Evolutionary conservation across 2,329 filamentous ascomycete genomes (phyloP).

Genomic region (Microdochium trichocladiopsis): DNA sequence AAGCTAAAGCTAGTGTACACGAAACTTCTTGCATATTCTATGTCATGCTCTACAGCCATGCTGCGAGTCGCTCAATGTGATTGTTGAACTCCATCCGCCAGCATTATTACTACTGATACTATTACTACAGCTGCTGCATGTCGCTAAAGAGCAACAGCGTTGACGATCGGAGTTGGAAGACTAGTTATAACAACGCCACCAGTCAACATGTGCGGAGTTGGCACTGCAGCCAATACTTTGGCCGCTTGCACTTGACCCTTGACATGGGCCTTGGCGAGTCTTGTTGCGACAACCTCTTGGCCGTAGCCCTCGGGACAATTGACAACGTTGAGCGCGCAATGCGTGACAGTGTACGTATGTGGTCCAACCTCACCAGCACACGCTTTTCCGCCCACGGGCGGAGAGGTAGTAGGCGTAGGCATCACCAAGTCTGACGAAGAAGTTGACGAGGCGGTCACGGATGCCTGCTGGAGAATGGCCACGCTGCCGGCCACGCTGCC

Average conservation of each 20-base stretch:
- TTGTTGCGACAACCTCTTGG: neutral
- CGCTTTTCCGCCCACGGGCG: neutral
- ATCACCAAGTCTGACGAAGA: neutral
- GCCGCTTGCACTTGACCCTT: neutral
- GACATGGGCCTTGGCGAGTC: neutral
- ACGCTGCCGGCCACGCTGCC: no score
- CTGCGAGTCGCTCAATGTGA: no score
- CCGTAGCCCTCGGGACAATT: slow-evolving; percentile 16
- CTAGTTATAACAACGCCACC: neutral
- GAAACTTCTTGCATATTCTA: no score
- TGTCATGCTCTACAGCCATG: no score
- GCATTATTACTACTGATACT: no score
- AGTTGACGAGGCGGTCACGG: no score
- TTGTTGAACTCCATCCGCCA: no score
- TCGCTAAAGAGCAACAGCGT: neutral
- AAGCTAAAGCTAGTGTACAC: no score
- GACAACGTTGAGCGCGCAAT: slow-evolving; percentile 16
- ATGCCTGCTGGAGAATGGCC: no score
- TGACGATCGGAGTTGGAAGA: neutral
- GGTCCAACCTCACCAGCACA: neutral
- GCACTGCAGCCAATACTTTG: neutral
- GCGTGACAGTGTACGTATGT: slow-evolving; percentile 10
- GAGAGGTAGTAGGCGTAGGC: neutral
- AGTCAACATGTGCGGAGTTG: neutral
- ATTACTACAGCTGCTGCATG: no score